phyloP scores from a whole-genome alignment of 2,329 filamentous ascomycete species.

The Triangularia verruculosa region DNA sequence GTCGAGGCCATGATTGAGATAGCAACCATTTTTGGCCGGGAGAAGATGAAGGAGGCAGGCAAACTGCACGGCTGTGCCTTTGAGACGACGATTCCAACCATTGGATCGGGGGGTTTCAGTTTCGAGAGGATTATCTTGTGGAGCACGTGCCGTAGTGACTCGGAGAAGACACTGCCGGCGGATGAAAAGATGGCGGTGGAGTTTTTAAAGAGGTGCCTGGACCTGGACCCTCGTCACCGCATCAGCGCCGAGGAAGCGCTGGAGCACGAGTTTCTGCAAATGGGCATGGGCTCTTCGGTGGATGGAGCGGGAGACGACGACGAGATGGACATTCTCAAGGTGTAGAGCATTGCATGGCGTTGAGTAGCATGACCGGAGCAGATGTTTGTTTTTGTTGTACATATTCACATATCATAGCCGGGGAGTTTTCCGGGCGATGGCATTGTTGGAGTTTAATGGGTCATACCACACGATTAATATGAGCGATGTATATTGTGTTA shows the following conservation, averaged over 20 bases:
- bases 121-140: constrained; percentile 94
- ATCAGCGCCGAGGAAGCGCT: constrained; percentile 75
- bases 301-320: constrained; percentile 41
- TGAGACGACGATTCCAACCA: constrained; percentile 87
- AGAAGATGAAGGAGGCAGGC: constrained; percentile 78
- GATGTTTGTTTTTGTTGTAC: constrained; percentile 4
- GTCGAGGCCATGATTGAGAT: constrained; percentile 98
- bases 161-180: constrained; percentile 51
- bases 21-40: constrained; percentile 85
- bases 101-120: constrained; percentile 79
- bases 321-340: constrained; percentile 51
- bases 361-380: constrained; percentile 13
- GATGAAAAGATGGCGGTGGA: constrained; percentile 72
- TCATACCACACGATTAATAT: neutral
- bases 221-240: constrained; percentile 69
- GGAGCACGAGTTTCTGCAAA: constrained; percentile 64
- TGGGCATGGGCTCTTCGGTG: constrained; percentile 32
- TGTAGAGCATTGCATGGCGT: constrained; percentile 23
- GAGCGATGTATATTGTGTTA: neutral
- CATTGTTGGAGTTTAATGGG: neutral
- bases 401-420: constrained; percentile 3
- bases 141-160: constrained; percentile 72
- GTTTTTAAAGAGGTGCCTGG: constrained; percentile 70
- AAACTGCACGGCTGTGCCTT: constrained; percentile 87
- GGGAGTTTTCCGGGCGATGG: neutral